Conservation (phyloP, 805 yeast genomes). For the Cyberlindnera sargentensis region DNA sequence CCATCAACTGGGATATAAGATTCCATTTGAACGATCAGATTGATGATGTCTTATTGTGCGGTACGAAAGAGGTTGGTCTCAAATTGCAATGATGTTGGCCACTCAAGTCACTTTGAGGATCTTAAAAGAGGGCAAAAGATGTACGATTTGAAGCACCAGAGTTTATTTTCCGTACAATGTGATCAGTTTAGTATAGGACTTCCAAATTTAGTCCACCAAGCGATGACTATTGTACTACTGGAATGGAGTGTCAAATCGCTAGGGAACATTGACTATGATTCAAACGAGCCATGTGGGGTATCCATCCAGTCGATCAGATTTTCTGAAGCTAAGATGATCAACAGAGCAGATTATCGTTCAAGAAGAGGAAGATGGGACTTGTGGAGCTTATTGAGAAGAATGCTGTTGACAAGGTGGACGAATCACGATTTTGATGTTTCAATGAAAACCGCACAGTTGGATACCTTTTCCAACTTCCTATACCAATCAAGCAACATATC, state of each 20-base stretch:
- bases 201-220: slow-evolving; percentile 56
- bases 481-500: slow-evolving; percentile 10
- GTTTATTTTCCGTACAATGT: slow-evolving; percentile 67
- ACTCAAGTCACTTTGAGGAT: slow-evolving; percentile 57
- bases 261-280: slow-evolving; percentile 50
- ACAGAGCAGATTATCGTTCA: slow-evolving; percentile 31
- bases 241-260: slow-evolving; percentile 50
- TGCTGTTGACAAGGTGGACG: background rate
- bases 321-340: slow-evolving; percentile 24
- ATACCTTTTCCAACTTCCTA: slow-evolving; percentile 22
- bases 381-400: background rate
- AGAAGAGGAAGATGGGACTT: slow-evolving; percentile 4
- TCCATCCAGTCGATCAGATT: slow-evolving; percentile 64
- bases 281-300: slow-evolving; percentile 69
- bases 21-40: slow-evolving; percentile 55
- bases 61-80: slow-evolving; percentile 51
- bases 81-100: slow-evolving; percentile 49
- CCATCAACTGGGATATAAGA: slow-evolving; percentile 87
- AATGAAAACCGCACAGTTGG: slow-evolving; percentile 13
- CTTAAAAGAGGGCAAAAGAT: slow-evolving; percentile 50
- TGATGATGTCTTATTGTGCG: slow-evolving; percentile 50
- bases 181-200: slow-evolving; percentile 49
- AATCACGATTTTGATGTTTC: background rate
- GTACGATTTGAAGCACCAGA: slow-evolving; percentile 77
- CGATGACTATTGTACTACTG: slow-evolving; percentile 50